Evolutionary conservation across 192 early-diverging fungal species (phyloP), one percentile per base, ranked within the genome.

Genomic region (Pilaira anomala): DNA sequence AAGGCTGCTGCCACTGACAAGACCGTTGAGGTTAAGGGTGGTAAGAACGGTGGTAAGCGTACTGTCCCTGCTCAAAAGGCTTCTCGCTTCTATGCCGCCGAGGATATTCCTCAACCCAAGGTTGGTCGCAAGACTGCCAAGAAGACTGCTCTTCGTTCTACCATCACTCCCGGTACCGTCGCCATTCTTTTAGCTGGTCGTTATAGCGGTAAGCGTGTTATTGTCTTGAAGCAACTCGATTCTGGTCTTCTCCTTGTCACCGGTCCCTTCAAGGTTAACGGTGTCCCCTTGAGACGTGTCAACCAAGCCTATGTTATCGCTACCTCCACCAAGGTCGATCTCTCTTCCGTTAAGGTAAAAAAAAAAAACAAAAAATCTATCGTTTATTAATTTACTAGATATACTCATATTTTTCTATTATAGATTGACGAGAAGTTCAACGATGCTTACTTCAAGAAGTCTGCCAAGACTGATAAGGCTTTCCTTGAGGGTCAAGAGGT

Each of bases 261-360:
- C 63, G 97, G 97, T 49, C 97, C 97, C 65, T 94, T 91, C 89
- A 92, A 93, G 85, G 77, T 96, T 84, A 99, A 99, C 87, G 97
- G 97, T 71, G 93, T 99, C 51, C 97, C 97, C 51, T 82, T 99
- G 59, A 86, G 90, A 64, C 91, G 97, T 57, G 94, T 99, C 75
- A 94, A 97, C 92, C 94, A 96, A 85, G 93, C 96, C 67, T 99
- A 96, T 84, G 97, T 94, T 72, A 90, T 98, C 78, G 96, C 96
- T 71, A 99, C 96, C 76, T 98, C 97, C 69, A 98, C 97, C 85
- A 98, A 96, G 86, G 74, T 99, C 55, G 94, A 99, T 72, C 55
- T 99, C 48, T 80, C 87, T 62, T 74, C 79, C 62, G 82, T 88
- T 73, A 83, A 84, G 76, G 83, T 59, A 73, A 41, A 11, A 11